Conservation (phyloP, 2,329 filamentous ascomycete species). For the Hyphodiscus sp. region DNA sequence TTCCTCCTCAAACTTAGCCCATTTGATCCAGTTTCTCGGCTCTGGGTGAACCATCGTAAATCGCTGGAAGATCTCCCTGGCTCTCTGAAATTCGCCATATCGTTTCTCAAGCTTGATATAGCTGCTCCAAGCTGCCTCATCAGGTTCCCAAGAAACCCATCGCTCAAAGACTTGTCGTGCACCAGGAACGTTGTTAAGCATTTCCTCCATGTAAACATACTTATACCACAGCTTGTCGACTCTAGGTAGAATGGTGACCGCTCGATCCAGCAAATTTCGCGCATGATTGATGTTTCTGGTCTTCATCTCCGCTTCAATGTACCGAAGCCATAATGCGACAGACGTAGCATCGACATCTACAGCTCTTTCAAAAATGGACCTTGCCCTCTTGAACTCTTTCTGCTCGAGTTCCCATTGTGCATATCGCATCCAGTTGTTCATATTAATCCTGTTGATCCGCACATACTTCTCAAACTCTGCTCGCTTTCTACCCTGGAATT, state of each 20-base stretch:
- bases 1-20: constrained; percentile 96
- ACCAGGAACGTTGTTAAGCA: constrained; percentile 86
- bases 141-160: constrained; percentile 98
- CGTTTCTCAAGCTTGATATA: constrained; percentile 97
- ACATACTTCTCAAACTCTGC: constrained; percentile 99
- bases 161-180: constrained; percentile 92
- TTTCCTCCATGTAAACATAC: constrained; percentile 98
- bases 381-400: constrained; percentile 88
- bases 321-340: constrained; percentile 82
- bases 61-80: constrained; percentile 80
- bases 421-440: constrained; percentile 99
- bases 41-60: constrained; percentile 93
- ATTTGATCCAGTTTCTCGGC: constrained; percentile 96
- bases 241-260: constrained; percentile 84
- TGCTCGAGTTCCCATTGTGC: constrained; percentile 96
- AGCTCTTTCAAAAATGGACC: constrained; percentile 90
- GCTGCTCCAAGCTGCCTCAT: constrained; percentile 89
- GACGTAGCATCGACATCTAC: constrained; percentile 87
- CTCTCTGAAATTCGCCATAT: constrained; percentile 85
- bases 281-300: constrained; percentile 94
- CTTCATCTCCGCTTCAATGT: constrained; percentile 96
- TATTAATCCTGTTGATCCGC: constrained; percentile 84
- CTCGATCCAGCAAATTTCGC: constrained; percentile 85
- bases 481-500: constrained; percentile 91
- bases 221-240: constrained; percentile 99